A percentile compares a stretch with the other conserved stretches of the same genome.
Evolutionary conservation across 495 filamentous ascomycete genomes (phyloP).

Genomic region (Recurvomyces mirabilis): DNA sequence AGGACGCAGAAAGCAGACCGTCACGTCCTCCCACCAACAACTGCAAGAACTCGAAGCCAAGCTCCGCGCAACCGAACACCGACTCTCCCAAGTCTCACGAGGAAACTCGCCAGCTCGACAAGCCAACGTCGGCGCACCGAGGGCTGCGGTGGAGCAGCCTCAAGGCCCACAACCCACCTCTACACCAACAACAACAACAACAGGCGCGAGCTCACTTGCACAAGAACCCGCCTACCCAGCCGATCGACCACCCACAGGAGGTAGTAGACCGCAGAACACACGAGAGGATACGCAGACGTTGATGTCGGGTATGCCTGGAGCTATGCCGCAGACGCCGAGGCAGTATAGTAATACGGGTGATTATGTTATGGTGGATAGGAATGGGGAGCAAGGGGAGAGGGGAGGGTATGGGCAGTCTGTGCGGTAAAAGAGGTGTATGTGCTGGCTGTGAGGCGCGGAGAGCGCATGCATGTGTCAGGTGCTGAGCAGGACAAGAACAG

Average conservation of each 20-base stretch:
- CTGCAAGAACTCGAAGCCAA: slow-evolving; percentile 74
- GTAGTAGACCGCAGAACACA: no score
- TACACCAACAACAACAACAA: slow-evolving; percentile 3
- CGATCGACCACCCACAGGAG: no score
- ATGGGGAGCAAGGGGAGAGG: background rate
- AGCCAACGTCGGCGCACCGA: slow-evolving; percentile 6
- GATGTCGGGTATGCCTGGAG: slow-evolving; percentile 15
- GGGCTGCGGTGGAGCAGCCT: background rate
- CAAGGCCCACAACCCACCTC: no score
- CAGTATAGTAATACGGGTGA: slow-evolving; percentile 12
- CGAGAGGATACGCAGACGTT: slow-evolving; percentile 8
- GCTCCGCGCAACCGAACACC: slow-evolving; percentile 74
- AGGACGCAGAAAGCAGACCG: slow-evolving; percentile 52
- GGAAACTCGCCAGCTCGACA: slow-evolving; percentile 10
- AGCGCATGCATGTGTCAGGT: no score
- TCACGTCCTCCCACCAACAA: slow-evolving; percentile 65
- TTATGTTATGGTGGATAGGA: slow-evolving; percentile 20
- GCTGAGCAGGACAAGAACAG: no score
- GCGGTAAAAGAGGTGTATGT: background rate
- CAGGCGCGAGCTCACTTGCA: no score
- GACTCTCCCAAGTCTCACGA: slow-evolving; percentile 43
- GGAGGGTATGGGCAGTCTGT: background rate
- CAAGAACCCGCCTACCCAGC: no score
- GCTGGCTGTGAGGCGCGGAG: no score
- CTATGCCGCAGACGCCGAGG: slow-evolving; percentile 12